Evolutionary conservation across 2,329 filamentous ascomycete species (phyloP).

Genomic region (Piedraia hortae): DNA sequence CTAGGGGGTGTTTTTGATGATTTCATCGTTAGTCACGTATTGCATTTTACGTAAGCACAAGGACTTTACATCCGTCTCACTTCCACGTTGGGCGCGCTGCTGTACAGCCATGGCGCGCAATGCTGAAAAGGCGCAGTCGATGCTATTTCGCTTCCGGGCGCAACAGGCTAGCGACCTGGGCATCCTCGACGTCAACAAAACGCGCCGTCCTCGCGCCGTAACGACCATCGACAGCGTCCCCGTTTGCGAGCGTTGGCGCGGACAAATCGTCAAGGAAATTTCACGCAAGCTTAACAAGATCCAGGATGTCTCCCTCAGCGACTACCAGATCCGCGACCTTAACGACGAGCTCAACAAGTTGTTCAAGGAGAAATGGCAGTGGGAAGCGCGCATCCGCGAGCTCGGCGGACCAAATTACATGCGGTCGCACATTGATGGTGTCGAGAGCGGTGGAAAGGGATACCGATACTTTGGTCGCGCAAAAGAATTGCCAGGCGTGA

Average conservation of each 20-base stretch:
- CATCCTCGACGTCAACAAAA: constrained; percentile 77
- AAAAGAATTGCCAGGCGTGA: constrained; percentile 72
- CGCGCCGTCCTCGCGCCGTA: constrained; percentile 73
- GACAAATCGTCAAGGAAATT: constrained; percentile 90
- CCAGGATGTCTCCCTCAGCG: constrained; percentile 69
- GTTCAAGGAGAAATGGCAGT: constrained; percentile 97
- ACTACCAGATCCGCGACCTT: constrained; percentile 90
- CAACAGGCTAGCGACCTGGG: constrained; percentile 87
- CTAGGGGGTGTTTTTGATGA: too few species aligned
- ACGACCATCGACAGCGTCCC: constrained; percentile 64
- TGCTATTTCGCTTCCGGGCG: constrained; percentile 98
- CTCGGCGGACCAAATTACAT: constrained; percentile 95
- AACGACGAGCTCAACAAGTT: constrained; percentile 99
- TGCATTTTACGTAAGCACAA: too few species aligned
- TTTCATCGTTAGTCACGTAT: too few species aligned
- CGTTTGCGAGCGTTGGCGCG: constrained; percentile 88
- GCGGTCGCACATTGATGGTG: constrained; percentile 30
- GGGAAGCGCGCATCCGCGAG: constrained; percentile 90
- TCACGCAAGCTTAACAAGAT: constrained; percentile 90
- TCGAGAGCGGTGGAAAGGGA: constrained; percentile 48
- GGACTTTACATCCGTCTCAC: too few species aligned
- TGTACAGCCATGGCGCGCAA: constrained; percentile 49
- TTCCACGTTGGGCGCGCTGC: too few species aligned
- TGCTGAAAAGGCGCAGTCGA: constrained; percentile 94
- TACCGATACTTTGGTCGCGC: constrained; percentile 89